Conservation (phyloP, 2,329 filamentous ascomycete genomes). For the Paraphoma sp. region DNA sequence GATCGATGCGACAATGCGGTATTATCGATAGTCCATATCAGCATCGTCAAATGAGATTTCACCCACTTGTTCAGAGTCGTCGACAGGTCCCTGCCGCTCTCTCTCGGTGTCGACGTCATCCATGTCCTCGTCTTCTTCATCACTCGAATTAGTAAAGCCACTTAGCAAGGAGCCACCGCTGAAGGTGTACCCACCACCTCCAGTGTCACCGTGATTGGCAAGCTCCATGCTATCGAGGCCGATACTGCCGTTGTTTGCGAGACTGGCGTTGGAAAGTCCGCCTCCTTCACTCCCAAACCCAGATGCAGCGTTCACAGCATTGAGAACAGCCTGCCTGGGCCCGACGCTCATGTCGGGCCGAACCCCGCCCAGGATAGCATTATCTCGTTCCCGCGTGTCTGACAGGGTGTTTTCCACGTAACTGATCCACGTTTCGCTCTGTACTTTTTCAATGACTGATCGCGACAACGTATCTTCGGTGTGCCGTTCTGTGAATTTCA, state of each 20-base stretch:
- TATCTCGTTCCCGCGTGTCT: slow-evolving; percentile 93
- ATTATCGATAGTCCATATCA: slow-evolving; percentile 66
- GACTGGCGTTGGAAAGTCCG: slow-evolving; percentile 75
- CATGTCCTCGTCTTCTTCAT: slow-evolving; percentile 95
- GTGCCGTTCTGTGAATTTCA: slow-evolving; percentile 96
- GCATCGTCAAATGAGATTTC: slow-evolving; percentile 67
- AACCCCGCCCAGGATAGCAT: slow-evolving; percentile 96
- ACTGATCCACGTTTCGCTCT: slow-evolving; percentile 88
- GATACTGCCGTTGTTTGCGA: slow-evolving; percentile 68
- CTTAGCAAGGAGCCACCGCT: slow-evolving; percentile 78
- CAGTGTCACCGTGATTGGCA: slow-evolving; percentile 67
- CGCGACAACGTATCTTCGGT: slow-evolving; percentile 86
- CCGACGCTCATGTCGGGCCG: slow-evolving; percentile 88
- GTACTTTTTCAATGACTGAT: slow-evolving; percentile 83
- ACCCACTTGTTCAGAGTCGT: slow-evolving; percentile 71
- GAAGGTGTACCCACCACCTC: slow-evolving; percentile 76
- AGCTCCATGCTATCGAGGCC: slow-evolving; percentile 70
- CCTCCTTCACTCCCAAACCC: slow-evolving; percentile 57
- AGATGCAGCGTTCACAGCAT: slow-evolving; percentile 63
- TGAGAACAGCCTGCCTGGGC: slow-evolving; percentile 72
- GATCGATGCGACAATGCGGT: slow-evolving; percentile 20
- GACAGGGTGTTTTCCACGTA: slow-evolving; percentile 94
- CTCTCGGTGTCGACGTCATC: slow-evolving; percentile 81
- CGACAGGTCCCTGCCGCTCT: slow-evolving; percentile 53
- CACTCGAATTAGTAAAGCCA: slow-evolving; percentile 92